Percentiles rank a stretch among this genome's conserved stretches.
phyloP scores from a whole-genome alignment of 208 protist species.

The Crithidia bombi region DNA sequence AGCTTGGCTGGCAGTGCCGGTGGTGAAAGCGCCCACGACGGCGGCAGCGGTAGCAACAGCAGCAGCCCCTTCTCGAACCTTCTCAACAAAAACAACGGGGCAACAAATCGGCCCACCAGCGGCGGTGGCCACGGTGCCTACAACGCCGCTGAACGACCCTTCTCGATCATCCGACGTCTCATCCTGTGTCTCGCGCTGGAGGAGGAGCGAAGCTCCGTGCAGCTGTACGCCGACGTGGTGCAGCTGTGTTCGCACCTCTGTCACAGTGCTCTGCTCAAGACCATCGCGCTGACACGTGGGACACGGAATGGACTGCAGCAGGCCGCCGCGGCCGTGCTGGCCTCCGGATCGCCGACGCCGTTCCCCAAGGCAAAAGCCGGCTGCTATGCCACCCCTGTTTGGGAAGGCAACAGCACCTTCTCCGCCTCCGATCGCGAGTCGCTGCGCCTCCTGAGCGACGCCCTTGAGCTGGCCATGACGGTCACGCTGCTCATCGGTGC shows the following conservation, averaged over 20 bases:
- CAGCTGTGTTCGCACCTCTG: constrained; percentile 40
- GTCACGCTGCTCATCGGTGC: constrained; percentile 45
- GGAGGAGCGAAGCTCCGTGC: constrained; percentile 44
- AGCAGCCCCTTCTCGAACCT: constrained; percentile 6
- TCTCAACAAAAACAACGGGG: not conserved
- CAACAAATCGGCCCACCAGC: not conserved
- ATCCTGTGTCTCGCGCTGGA: constrained; percentile 58
- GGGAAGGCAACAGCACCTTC: constrained; percentile 9
- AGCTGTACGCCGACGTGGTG: constrained; percentile 55
- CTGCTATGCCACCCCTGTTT: not conserved
- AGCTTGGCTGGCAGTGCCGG: not conserved
- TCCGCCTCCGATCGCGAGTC: constrained; percentile 27
- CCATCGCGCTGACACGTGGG: constrained; percentile 44
- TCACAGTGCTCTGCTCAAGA: constrained; percentile 42
- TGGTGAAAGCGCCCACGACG: not conserved
- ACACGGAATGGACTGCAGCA: constrained; percentile 53
- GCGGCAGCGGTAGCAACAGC: no score
- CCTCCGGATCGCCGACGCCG: not conserved
- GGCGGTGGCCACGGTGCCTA: not conserved
- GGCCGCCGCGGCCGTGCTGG: constrained; percentile 37
- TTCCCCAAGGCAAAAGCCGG: not conserved
- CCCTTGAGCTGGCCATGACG: constrained; percentile 45
- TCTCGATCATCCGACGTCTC: constrained; percentile 43
- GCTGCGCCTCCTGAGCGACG: constrained; percentile 38
- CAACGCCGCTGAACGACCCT: constrained; percentile 25